Percentiles rank a stretch among this genome's conserved stretches.
Evolutionary conservation across 2,329 filamentous ascomycete species (phyloP).

Genomic region (Diplocarpon mali): DNA sequence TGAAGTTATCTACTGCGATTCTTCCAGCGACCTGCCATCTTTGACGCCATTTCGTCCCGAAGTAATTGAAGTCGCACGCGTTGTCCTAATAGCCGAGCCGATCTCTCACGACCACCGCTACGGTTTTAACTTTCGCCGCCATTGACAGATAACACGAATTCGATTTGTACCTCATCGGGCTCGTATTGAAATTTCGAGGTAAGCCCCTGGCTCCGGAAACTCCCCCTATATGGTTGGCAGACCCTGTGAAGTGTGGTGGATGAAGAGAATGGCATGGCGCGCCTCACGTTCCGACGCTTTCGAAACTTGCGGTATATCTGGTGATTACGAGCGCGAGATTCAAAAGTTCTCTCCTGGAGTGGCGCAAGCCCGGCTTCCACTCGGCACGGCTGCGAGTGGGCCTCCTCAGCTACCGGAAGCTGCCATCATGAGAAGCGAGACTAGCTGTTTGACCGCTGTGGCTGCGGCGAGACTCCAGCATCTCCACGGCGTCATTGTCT

Average conservation of each 20-base stretch:
- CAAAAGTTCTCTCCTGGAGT: no score
- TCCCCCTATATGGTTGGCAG: conserved; percentile 15
- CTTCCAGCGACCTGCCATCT: conserved; percentile 24
- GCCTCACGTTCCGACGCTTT: no score
- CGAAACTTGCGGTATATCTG: no score
- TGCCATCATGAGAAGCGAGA: no score
- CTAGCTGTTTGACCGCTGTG: no score
- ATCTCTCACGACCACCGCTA: conserved; percentile 16
- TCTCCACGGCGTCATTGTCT: no score
- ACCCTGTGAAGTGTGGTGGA: conserved; percentile 1
- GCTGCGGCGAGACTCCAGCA: no score
- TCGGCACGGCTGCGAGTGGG: no score
- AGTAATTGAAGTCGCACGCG: conserved; percentile 24
- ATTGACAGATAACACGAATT: conserved; percentile 20
- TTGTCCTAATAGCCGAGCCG: conserved; percentile 21
- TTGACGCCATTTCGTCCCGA: conserved; percentile 18
- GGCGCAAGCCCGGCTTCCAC: no score
- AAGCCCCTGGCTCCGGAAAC: conserved; percentile 13
- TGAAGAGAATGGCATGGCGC: no score
- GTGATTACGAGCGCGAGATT: no score
- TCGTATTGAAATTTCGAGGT: conserved; percentile 22
- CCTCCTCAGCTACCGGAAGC: no score
- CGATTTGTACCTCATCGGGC: background rate
- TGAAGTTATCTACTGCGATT: conserved; percentile 23
- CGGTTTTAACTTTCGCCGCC: conserved; percentile 15